phyloP scores from a whole-genome alignment of 139 green algal species.

The Volvox africanus region DNA sequence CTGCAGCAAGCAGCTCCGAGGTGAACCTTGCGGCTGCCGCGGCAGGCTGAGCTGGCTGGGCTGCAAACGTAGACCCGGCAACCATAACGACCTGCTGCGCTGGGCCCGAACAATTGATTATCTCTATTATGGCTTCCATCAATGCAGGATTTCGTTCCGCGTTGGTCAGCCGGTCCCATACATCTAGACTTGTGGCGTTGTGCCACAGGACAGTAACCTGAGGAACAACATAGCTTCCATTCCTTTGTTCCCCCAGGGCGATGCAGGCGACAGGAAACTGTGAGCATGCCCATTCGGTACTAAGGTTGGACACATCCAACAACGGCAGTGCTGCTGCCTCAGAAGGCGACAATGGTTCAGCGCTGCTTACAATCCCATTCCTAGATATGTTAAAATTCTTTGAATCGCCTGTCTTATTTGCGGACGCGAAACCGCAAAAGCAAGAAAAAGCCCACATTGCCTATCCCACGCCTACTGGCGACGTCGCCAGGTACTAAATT shows the following conservation, averaged over 20 bases:
- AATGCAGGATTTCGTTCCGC: neutral
- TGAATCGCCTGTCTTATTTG: neutral
- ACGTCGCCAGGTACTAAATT: neutral
- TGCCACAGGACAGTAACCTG: slow-evolving; percentile 1
- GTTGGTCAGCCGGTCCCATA: neutral
- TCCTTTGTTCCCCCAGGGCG: neutral
- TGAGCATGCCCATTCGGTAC: neutral
- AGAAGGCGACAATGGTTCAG: neutral
- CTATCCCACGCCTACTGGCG: neutral
- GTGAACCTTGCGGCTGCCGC: neutral
- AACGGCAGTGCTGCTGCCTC: neutral
- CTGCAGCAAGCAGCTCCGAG: neutral
- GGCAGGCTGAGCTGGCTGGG: neutral
- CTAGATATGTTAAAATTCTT: neutral
- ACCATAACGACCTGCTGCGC: neutral
- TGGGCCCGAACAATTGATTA: neutral
- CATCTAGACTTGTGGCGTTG: neutral
- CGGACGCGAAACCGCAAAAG: neutral
- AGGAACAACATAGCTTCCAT: neutral
- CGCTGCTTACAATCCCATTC: neutral
- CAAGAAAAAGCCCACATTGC: slow-evolving; percentile 5
- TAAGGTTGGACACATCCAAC: neutral
- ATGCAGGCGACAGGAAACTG: slow-evolving; percentile 31
- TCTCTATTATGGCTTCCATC: neutral
- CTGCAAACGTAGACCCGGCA: neutral